Conservation (phyloP, 129 eudicot genomes). For the Tanacetum coccineum region DNA sequence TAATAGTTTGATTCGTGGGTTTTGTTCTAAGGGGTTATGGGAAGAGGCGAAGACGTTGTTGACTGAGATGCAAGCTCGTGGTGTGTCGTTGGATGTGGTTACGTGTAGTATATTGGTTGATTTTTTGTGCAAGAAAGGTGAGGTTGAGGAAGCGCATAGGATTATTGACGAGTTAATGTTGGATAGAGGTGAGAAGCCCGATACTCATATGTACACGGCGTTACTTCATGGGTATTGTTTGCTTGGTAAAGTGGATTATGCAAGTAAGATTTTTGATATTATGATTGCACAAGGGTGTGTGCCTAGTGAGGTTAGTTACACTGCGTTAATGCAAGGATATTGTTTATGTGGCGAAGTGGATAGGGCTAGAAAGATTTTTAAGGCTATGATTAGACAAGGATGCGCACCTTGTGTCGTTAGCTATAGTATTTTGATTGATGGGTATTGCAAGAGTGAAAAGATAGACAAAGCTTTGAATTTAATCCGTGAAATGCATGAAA, state of each 20-base stretch:
- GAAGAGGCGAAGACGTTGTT: constrained; percentile 14
- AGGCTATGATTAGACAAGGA: constrained; percentile 27
- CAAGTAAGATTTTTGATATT: constrained; percentile 9
- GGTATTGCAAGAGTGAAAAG: constrained; percentile 28
- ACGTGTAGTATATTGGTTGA: constrained; percentile 26
- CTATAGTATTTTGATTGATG: constrained; percentile 29
- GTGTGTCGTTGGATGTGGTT: constrained; percentile 18
- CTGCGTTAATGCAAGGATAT: constrained; percentile 30
- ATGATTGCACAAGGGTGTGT: constrained; percentile 33
- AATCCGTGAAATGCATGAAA: constrained; percentile 21
- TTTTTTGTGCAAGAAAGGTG: constrained; percentile 27
- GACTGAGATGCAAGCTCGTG: constrained; percentile 17
- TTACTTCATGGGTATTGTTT: constrained; percentile 37
- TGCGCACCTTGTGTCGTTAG: constrained; percentile 26
- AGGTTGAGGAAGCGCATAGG: constrained; percentile 19
- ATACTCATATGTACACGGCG: constrained; percentile 28
- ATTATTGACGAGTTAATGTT: constrained; percentile 21
- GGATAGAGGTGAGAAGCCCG: constrained; percentile 25
- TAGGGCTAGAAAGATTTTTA: constrained; percentile 24
- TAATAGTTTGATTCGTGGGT: constrained; percentile 28
- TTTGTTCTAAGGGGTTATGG: constrained; percentile 19
- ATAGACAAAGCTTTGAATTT: constrained; percentile 22
- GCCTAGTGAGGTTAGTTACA: constrained; percentile 28
- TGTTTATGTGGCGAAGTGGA: constrained; percentile 28
- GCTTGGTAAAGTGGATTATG: constrained; percentile 17